A percentile compares a stretch with the other conserved stretches of the same genome.
phyloP scores from a whole-genome alignment of 75 land plant genomes.

The Picea sitchensis region DNA sequence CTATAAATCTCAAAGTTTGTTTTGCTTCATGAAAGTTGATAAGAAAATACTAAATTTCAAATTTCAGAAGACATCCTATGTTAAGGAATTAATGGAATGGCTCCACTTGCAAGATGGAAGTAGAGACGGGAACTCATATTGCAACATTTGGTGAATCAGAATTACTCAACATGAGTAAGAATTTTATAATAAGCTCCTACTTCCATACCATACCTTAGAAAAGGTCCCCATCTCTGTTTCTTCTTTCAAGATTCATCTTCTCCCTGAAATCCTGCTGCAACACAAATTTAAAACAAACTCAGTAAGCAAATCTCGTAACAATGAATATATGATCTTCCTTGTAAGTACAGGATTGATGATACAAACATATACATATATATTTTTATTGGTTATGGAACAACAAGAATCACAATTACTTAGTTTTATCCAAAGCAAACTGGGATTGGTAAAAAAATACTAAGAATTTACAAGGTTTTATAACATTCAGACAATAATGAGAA shows the following conservation, averaged over 20 bases:
- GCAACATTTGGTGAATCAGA: neutral
- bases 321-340: neutral
- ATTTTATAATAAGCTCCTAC: neutral
- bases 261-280: neutral
- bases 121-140: neutral
- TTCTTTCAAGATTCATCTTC: constrained; percentile 2
- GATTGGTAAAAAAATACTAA: neutral
- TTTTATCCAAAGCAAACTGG: neutral
- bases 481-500: neutral
- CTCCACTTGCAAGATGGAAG: neutral
- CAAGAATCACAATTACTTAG: neutral
- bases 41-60: neutral
- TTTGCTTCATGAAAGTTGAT: neutral
- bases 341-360: neutral
- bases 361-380: neutral
- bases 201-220: neutral
- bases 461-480: neutral
- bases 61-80: neutral
- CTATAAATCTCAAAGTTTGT: constrained; percentile 1
- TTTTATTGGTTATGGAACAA: neutral
- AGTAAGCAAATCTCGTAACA: neutral
- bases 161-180: neutral
- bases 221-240: neutral
- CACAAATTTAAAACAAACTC: neutral
- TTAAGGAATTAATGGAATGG: neutral